phyloP scores from a whole-genome alignment of 495 filamentous ascomycete genomes.

The Immersiella caudata region DNA sequence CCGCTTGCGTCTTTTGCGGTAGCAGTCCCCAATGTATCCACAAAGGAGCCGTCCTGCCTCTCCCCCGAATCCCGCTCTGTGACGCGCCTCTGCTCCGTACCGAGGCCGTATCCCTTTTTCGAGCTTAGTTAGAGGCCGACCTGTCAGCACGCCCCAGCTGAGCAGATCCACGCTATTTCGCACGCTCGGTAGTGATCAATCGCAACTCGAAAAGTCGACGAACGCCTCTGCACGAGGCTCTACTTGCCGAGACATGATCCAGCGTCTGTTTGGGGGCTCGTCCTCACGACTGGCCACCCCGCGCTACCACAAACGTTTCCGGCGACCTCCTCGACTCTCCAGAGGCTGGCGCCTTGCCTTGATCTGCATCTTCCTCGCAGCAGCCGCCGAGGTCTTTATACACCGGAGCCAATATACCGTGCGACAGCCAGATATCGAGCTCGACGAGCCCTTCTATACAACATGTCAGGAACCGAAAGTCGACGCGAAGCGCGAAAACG shows the following conservation, averaged over 20 bases:
- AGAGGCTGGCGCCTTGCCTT: conserved; percentile 15
- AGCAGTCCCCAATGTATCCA: not conserved
- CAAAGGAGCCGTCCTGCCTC: not conserved
- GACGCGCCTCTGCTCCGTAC: not conserved
- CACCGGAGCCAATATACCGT: conserved; percentile 37
- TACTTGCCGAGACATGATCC: not conserved
- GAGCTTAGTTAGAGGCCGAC: not conserved
- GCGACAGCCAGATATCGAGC: conserved; percentile 38
- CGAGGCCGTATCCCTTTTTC: not conserved
- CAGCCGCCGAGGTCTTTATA: conserved; percentile 36
- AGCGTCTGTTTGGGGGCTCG: not conserved
- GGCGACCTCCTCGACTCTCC: not conserved
- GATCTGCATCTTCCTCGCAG: conserved; percentile 24
- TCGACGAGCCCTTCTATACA: conserved; percentile 48
- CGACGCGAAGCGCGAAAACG: conserved; percentile 76
- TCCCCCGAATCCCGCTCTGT: not conserved
- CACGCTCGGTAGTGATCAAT: not conserved
- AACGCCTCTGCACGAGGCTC: not conserved
- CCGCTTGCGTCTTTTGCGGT: not conserved
- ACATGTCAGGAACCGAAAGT: conserved; percentile 45
- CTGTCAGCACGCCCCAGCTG: not conserved
- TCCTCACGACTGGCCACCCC: not conserved
- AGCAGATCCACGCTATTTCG: not conserved
- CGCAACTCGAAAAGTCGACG: not conserved
- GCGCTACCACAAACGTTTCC: not conserved